phyloP scores from a whole-genome alignment of 306 rosid genomes.

The Alnus rubra region DNA sequence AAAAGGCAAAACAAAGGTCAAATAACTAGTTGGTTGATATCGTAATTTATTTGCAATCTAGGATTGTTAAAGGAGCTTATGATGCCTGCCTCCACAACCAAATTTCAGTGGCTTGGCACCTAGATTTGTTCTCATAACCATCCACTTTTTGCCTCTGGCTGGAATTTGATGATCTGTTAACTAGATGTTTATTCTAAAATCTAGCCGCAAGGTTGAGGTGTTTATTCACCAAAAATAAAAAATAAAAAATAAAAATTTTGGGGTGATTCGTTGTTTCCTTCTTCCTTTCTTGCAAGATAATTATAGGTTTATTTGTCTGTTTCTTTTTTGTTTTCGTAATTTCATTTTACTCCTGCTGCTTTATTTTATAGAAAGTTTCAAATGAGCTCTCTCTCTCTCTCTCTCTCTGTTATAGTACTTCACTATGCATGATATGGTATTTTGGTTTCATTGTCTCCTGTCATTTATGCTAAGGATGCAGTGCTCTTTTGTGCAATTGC shows the following conservation, averaged over 20 bases:
- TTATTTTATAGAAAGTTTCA: background rate
- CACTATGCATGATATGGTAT: background rate
- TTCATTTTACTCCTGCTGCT: background rate
- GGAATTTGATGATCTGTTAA: background rate
- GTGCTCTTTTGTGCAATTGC: background rate
- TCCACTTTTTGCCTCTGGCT: background rate
- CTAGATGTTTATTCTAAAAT: background rate
- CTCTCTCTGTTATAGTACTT: background rate
- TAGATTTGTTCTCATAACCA: background rate
- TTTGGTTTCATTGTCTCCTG: background rate
- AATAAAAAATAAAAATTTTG: too few relatives aligned
- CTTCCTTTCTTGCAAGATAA: background rate
- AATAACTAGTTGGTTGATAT: background rate
- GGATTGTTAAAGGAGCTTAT: conserved; percentile 8
- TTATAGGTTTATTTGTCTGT: background rate
- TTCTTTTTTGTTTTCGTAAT: background rate
- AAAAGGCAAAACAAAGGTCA: background rate
- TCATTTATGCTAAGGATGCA: background rate
- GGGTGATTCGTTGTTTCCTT: background rate
- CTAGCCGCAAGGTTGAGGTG: background rate
- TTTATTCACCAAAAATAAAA: background rate
- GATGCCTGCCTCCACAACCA: background rate
- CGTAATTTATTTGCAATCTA: background rate
- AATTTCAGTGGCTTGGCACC: background rate
- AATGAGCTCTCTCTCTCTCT: background rate